Evolutionary conservation across 2,329 filamentous ascomycete genomes (phyloP).

Genomic region (Apiospora sp.): DNA sequence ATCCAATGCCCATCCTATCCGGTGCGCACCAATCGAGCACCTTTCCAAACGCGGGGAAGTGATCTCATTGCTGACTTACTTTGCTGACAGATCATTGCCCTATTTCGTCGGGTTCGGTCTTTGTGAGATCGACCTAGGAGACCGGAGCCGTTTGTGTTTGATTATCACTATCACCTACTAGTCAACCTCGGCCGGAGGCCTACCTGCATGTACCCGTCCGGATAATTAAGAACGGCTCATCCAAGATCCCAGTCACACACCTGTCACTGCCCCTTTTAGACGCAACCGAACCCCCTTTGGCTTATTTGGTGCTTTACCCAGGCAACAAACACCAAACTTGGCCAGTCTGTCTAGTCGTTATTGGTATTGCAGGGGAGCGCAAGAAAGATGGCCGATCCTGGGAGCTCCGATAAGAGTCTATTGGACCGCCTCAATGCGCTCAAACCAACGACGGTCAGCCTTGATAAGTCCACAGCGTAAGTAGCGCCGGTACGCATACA

Average conservation of each 20-base stretch:
- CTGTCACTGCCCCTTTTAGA: slow-evolving; percentile 5
- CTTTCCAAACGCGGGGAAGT: slow-evolving; percentile 7
- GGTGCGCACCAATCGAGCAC: neutral
- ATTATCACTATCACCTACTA: neutral
- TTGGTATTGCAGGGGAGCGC: neutral
- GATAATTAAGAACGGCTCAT: slow-evolving; percentile 5
- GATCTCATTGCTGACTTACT: slow-evolving; percentile 7
- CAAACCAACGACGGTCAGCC: slow-evolving; percentile 47
- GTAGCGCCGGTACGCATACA: slow-evolving; percentile 32
- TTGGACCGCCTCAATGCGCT: slow-evolving; percentile 64
- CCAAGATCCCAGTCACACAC: neutral
- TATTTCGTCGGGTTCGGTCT: neutral
- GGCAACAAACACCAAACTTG: neutral
- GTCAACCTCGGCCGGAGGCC: neutral
- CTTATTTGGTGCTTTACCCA: neutral
- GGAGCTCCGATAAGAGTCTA: slow-evolving; percentile 53
- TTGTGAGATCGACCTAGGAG: slow-evolving; percentile 8
- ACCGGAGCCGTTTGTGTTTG: neutral
- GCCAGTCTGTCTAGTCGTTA: neutral
- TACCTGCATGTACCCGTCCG: neutral
- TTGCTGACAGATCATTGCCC: neutral
- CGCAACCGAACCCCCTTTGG: neutral
- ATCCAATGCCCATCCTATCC: neutral
- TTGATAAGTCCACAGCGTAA: slow-evolving; percentile 52
- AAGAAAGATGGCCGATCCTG: slow-evolving; percentile 33